Evolutionary conservation across 2,329 filamentous ascomycete species (phyloP).

Genomic region (Curvularia sp.): DNA sequence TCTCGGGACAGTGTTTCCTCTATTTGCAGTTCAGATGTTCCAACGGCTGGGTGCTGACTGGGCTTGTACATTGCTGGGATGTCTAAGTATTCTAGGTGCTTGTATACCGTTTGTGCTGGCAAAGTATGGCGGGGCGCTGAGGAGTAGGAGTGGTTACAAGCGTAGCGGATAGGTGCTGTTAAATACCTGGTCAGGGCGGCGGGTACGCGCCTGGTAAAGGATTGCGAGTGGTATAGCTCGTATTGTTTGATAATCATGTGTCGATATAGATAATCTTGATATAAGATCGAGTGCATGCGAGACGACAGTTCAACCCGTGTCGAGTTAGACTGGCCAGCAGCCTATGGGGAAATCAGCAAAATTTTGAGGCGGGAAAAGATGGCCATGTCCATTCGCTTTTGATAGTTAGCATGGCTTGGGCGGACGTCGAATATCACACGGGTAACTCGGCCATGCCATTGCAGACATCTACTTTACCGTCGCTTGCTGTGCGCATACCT

Average conservation of each 20-base stretch:
- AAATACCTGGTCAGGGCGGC: not conserved
- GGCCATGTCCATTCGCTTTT: too few relatives aligned
- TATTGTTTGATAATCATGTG: not conserved
- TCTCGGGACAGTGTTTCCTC: slow-evolving; percentile 64
- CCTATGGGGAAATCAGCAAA: too few relatives aligned
- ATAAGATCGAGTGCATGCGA: not conserved
- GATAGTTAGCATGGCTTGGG: too few relatives aligned
- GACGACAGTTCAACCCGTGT: not conserved
- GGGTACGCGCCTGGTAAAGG: not conserved
- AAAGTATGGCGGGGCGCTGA: slow-evolving; percentile 21
- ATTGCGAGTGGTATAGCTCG: not conserved
- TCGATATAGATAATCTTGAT: not conserved
- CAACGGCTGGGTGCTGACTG: slow-evolving; percentile 15
- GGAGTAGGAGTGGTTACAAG: slow-evolving; percentile 23
- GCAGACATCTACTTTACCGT: too few relatives aligned
- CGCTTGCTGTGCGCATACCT: too few relatives aligned
- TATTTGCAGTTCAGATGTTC: slow-evolving; percentile 64
- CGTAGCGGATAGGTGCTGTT: not conserved
- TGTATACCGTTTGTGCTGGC: slow-evolving; percentile 24
- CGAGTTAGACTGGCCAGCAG: too few relatives aligned
- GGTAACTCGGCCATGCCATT: too few relatives aligned
- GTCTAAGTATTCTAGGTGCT: slow-evolving; percentile 14
- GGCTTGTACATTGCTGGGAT: slow-evolving; percentile 20
- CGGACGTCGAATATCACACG: too few relatives aligned
- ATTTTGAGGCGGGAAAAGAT: too few relatives aligned